Percentiles rank a stretch among this genome's conserved stretches.
Evolutionary conservation across 768 basidiomycete species (phyloP).

Genomic region (Tricholoma saponaceum): DNA sequence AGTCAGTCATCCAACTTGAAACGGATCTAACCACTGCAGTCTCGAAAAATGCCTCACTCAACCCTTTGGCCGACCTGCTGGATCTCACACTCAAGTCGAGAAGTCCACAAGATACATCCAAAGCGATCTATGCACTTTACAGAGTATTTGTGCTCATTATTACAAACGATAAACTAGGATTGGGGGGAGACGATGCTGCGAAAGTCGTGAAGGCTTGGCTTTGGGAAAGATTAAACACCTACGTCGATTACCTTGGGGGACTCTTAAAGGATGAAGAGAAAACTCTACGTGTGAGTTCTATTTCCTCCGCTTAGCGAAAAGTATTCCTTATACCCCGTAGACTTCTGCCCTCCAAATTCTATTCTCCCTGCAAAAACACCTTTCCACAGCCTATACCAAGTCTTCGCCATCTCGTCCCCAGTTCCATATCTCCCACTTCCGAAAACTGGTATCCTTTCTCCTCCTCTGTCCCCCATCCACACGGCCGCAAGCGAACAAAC

Average conservation of each 20-base stretch:
- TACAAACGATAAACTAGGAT: slow-evolving; percentile 45
- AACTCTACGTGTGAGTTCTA: slow-evolving; percentile 56
- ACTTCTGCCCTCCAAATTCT: slow-evolving; percentile 69
- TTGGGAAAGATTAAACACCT: slow-evolving; percentile 68
- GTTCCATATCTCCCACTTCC: slow-evolving; percentile 66
- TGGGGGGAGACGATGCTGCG: slow-evolving; percentile 48
- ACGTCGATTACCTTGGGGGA: slow-evolving; percentile 62
- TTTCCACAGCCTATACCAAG: slow-evolving; percentile 61
- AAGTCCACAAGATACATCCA: slow-evolving; percentile 57
- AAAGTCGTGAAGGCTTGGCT: slow-evolving; percentile 77
- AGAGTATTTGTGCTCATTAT: slow-evolving; percentile 30
- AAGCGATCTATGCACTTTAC: slow-evolving; percentile 80
- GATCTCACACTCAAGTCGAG: slow-evolving; percentile 44
- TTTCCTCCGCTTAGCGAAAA: background rate
- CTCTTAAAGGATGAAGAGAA: slow-evolving; percentile 78
- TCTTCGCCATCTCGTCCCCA: slow-evolving; percentile 48
- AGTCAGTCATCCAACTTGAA: slow-evolving; percentile 40
- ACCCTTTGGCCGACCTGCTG: slow-evolving; percentile 73
- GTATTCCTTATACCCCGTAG: slow-evolving; percentile 29
- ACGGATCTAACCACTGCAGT: slow-evolving; percentile 50
- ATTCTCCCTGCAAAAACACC: slow-evolving; percentile 71
- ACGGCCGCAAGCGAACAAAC: slow-evolving; percentile 14
- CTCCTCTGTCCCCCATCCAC: slow-evolving; percentile 57
- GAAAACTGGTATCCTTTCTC: slow-evolving; percentile 55
- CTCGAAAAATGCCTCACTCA: slow-evolving; percentile 59